Conservation (phyloP, 2,329 filamentous ascomycete genomes). For the Escovopsis weberi region DNA sequence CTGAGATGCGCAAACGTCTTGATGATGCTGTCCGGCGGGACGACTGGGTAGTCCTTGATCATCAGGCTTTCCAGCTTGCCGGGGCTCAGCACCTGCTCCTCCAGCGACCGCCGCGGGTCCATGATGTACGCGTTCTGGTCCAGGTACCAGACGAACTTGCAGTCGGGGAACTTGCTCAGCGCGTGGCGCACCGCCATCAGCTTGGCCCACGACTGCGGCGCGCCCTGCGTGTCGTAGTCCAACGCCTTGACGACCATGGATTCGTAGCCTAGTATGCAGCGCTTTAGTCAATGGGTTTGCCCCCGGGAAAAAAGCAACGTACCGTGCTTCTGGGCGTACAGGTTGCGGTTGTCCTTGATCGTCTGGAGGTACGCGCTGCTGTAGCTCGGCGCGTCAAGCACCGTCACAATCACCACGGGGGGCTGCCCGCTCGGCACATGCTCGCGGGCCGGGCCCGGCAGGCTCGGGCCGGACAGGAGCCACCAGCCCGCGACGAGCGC, state of each 20-base stretch:
- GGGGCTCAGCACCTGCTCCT: constrained; percentile 54
- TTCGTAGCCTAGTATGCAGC: constrained; percentile 51
- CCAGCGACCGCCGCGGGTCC: constrained; percentile 57
- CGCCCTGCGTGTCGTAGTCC: constrained; percentile 56
- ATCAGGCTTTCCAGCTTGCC: constrained; percentile 60
- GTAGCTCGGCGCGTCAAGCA: constrained; percentile 54
- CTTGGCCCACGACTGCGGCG: constrained; percentile 54
- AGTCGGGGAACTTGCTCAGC: constrained; percentile 62
- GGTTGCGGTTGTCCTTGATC: constrained; percentile 67
- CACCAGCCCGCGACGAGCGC: constrained; percentile 45
- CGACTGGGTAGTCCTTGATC: constrained; percentile 72
- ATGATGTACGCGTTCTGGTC: constrained; percentile 79
- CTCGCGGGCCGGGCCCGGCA: constrained; percentile 18
- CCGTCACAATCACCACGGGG: constrained; percentile 67
- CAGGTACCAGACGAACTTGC: constrained; percentile 74
- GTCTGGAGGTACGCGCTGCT: constrained; percentile 54
- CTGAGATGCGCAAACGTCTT: constrained; percentile 79
- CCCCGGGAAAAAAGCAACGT: background rate
- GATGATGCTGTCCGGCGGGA: constrained; percentile 93
- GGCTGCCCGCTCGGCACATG: constrained; percentile 38
- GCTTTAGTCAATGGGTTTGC: too few relatives aligned
- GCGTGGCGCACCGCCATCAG: constrained; percentile 83
- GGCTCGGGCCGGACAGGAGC: constrained; percentile 32
- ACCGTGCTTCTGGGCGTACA: constrained; percentile 83
- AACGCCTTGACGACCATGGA: constrained; percentile 67